Base-by-base conservation (phyloP, 176 grass and related monocot genomes). In the Elaeis guineensis region DNA sequence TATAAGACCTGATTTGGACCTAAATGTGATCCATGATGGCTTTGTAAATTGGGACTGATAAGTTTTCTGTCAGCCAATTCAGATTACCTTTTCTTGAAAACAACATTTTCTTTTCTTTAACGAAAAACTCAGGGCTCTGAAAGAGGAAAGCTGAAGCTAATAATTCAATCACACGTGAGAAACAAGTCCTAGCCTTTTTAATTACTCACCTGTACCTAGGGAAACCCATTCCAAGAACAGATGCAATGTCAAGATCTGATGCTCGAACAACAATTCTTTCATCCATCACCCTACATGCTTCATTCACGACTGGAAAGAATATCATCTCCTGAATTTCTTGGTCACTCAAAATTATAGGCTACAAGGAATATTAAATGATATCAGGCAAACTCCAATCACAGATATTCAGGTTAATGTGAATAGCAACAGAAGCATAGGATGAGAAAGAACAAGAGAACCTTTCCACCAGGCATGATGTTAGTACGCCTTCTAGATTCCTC, bases 201-300 rank as follows among this genome's bases (percentile, higher is more conserved):
- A 12, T 8, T 44, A 44, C 35, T 44, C 35, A 97, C 92, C 92
- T 97, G 84, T 88, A 91, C 50, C 79, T 91, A 22, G 92, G 92
- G 65, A 97, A 97, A 67, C 87, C 81, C 92, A 97, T 91, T 68
- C 92, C 92, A 57, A 97, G 92, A 66, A 97, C 61, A 75, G 92
- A 91, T 58, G 92, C 78, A 50, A 97, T 91, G 72, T 97, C 92
- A 21, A 97, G 81, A 78, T 97, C 92, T 23, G 87, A 80, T 55
- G 92, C 72, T 5, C 77, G 73, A 77, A 88, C 73, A 53, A 97
- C 92, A 44, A 97, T 56, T 59, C 78, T 78, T 85, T 97, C 92
- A 56, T 82, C 84, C 87, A 97, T 88, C 48, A 91, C 84, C 71
- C 92, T 77, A 49, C 92, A 97, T 24, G 87, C 92, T 66, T 97